phyloP scores from a whole-genome alignment of 164 flowering plant species.

The Umbellularia californica region DNA sequence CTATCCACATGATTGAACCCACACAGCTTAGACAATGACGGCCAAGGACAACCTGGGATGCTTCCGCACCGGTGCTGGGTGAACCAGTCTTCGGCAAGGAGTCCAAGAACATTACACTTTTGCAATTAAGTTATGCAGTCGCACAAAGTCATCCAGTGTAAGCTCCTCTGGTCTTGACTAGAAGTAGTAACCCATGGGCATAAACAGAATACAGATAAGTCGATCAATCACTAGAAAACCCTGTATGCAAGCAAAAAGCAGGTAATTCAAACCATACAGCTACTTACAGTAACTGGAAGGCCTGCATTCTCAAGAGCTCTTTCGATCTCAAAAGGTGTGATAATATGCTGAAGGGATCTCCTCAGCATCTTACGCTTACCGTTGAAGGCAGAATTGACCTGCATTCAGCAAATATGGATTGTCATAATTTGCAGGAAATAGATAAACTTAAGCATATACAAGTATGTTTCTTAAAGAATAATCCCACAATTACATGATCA shows the following conservation, averaged over 20 bases:
- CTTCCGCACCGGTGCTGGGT: neutral
- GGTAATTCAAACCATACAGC: neutral
- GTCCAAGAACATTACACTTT: slow-evolving; percentile 15
- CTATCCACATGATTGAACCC: neutral
- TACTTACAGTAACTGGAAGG: slow-evolving; percentile 62
- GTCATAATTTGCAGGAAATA: neutral
- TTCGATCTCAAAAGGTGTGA: slow-evolving; percentile 61
- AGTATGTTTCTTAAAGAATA: neutral
- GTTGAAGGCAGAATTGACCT: slow-evolving; percentile 90
- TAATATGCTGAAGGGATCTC: slow-evolving; percentile 72
- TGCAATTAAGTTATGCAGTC: slow-evolving; percentile 59
- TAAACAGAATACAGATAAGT: neutral
- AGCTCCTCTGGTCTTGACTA: slow-evolving; percentile 95
- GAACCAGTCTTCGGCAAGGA: neutral
- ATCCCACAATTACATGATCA: neutral
- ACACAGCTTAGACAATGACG: neutral
- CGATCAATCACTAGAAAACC: neutral
- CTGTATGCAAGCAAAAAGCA: neutral
- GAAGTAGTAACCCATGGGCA: slow-evolving; percentile 12
- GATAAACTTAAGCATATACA: neutral
- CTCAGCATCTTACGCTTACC: slow-evolving; percentile 93
- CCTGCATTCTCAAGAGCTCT: slow-evolving; percentile 54
- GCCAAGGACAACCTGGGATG: neutral
- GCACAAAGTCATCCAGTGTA: slow-evolving; percentile 78
- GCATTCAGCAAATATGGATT: slow-evolving; percentile 3